A percentile compares a stretch with the other conserved stretches of the same genome.
These are phyloP conservation scores for Trichoderma gamsii DNA, from an alignment of 495 filamentous ascomycete genomes.

Conservation along the genomic window DNA sequence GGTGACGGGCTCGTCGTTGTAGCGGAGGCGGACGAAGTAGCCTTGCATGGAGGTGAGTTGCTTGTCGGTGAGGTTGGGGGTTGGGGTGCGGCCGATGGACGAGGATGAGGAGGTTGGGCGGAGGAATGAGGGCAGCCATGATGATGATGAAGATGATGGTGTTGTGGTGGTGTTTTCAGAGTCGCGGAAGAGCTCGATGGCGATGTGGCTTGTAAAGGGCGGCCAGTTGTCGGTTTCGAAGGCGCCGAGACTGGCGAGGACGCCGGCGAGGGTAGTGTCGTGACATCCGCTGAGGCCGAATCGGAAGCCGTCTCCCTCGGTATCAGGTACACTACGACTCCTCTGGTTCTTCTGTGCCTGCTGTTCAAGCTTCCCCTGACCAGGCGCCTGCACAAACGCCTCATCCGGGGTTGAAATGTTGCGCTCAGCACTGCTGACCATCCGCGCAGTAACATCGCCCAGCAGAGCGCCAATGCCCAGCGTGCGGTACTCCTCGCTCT, in stretches of 20 bases:
- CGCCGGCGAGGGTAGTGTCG: conserved; percentile 82
- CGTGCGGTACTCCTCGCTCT: conserved; percentile 75
- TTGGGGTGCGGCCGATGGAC: conserved; percentile 47
- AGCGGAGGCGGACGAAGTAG: conserved; percentile 91
- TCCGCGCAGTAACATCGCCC: conserved; percentile 77
- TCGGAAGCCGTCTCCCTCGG: conserved; percentile 21
- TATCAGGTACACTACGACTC: not conserved
- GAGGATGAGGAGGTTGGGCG: conserved; percentile 20
- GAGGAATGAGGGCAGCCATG: conserved; percentile 45
- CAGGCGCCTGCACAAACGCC: conserved; percentile 33
- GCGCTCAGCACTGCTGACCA: conserved; percentile 66
- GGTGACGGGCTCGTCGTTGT: conserved; percentile 75
- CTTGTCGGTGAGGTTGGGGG: conserved; percentile 38
- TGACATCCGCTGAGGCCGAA: conserved; percentile 79
- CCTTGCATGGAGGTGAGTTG: conserved; percentile 53
- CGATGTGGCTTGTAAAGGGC: conserved; percentile 84
- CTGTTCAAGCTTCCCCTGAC: conserved; percentile 50
- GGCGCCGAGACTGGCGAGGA: conserved; percentile 72
- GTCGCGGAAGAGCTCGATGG: conserved; percentile 78
- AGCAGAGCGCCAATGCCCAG: conserved; percentile 80
- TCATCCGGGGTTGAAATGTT: conserved; percentile 38
- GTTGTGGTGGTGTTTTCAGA: conserved; percentile 19
- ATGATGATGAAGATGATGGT: conserved; percentile 19
- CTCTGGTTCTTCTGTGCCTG: not conserved
- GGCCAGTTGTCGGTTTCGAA: conserved; percentile 72